phyloP scores from a whole-genome alignment of 2,329 filamentous ascomycete species.

The Aspergillus fijiensis region DNA sequence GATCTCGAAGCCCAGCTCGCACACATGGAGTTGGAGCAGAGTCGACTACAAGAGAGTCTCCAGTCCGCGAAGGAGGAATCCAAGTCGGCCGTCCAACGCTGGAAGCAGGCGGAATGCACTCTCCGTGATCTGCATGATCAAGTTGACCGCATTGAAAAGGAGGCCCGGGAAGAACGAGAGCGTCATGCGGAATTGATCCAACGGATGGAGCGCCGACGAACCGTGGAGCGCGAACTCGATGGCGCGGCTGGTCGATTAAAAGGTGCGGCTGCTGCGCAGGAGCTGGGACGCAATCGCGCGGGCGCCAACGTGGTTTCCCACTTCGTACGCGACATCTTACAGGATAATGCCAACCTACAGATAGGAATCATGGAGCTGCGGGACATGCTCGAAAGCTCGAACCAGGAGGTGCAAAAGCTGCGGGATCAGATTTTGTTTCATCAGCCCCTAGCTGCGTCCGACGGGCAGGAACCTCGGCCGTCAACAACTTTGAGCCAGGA shows the following conservation, averaged over 20 bases:
- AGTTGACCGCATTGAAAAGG: slow-evolving; percentile 82
- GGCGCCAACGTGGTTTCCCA: slow-evolving; percentile 79
- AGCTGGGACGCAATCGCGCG: slow-evolving; percentile 58
- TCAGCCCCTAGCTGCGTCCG: slow-evolving; percentile 59
- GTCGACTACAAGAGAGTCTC: slow-evolving; percentile 66
- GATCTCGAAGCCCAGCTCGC: slow-evolving; percentile 78
- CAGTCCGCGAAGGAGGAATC: slow-evolving; percentile 70
- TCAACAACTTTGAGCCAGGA: slow-evolving; percentile 68
- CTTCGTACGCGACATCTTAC: slow-evolving; percentile 91
- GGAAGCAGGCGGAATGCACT: slow-evolving; percentile 79
- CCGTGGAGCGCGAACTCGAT: slow-evolving; percentile 78
- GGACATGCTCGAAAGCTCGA: slow-evolving; percentile 86
- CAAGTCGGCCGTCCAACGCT: slow-evolving; percentile 74
- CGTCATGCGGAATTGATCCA: slow-evolving; percentile 77
- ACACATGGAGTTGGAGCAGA: slow-evolving; percentile 78
- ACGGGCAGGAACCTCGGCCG: slow-evolving; percentile 29
- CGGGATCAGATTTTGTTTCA: slow-evolving; percentile 79
- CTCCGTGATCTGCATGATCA: slow-evolving; percentile 80
- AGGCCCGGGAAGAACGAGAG: slow-evolving; percentile 75
- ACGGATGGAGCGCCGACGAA: slow-evolving; percentile 79
- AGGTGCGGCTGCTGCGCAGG: slow-evolving; percentile 71
- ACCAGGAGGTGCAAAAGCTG: slow-evolving; percentile 87
- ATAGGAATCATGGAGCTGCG: slow-evolving; percentile 86
- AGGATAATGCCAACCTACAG: slow-evolving; percentile 93
- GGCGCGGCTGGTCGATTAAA: slow-evolving; percentile 78